Evolutionary conservation across 306 rosid species (phyloP).

Genomic region (Acacia acuminata): DNA sequence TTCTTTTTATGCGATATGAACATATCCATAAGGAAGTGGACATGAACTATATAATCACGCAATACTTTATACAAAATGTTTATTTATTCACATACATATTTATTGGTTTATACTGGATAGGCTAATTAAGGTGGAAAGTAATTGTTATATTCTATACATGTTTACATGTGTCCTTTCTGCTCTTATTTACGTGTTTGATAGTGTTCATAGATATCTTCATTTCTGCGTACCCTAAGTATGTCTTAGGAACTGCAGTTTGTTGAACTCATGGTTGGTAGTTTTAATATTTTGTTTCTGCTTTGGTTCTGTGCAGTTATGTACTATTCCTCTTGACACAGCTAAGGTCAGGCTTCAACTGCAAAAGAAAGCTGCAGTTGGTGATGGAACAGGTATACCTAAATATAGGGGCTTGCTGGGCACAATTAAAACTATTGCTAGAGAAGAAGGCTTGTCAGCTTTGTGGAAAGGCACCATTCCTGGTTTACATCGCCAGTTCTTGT

Average conservation of each 20-base stretch:
- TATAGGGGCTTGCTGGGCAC: slow-evolving; percentile 83
- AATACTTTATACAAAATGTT: neutral
- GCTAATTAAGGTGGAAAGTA: no score
- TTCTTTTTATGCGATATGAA: neutral
- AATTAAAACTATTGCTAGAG: slow-evolving; percentile 77
- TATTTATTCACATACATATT: neutral
- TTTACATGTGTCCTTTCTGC: slow-evolving; percentile 6
- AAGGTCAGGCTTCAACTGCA: slow-evolving; percentile 98
- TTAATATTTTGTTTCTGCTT: slow-evolving; percentile 22
- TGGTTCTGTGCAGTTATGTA: slow-evolving; percentile 66
- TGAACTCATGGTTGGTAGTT: neutral
- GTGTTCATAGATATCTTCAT: neutral
- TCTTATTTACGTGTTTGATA: neutral
- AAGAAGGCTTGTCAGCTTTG: slow-evolving; percentile 84
- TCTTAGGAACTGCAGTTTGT: neutral
- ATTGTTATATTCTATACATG: neutral
- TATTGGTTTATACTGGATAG: neutral
- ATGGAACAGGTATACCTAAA: slow-evolving; percentile 54
- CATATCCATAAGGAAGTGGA: neutral
- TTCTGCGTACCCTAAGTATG: neutral
- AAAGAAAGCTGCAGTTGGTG: slow-evolving; percentile 55
- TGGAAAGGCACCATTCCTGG: slow-evolving; percentile 98
- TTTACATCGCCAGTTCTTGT: slow-evolving; percentile 89
- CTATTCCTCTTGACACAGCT: slow-evolving; percentile 93
- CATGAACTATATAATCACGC: neutral